phyloP scores from a whole-genome alignment of 2,329 filamentous ascomycete genomes.

The Leptographium galeiforme region DNA sequence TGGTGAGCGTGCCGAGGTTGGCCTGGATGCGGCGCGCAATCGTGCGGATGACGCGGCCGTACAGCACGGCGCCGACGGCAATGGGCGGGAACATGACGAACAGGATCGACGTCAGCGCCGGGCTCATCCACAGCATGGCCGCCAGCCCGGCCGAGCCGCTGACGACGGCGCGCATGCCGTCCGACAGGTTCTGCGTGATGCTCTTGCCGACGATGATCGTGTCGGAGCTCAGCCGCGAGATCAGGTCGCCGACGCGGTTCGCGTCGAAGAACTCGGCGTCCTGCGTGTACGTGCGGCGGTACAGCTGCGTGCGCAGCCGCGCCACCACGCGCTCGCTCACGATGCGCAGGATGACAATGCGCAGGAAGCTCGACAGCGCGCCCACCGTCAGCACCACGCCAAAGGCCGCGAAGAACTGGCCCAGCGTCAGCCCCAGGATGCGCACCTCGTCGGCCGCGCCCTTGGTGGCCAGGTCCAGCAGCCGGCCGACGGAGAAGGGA shows the following conservation, averaged over 20 bases:
- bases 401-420: slow-evolving; percentile 78
- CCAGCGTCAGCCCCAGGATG: slow-evolving; percentile 72
- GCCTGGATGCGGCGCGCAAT: slow-evolving; percentile 87
- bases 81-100: slow-evolving; percentile 82
- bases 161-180: slow-evolving; percentile 82
- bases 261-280: slow-evolving; percentile 99
- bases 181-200: slow-evolving; percentile 93
- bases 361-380: slow-evolving; percentile 81
- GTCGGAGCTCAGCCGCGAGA: slow-evolving; percentile 88
- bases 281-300: slow-evolving; percentile 85
- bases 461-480: slow-evolving; percentile 81
- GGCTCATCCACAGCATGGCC: slow-evolving; percentile 91
- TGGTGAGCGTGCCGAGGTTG: slow-evolving; percentile 82
- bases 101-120: slow-evolving; percentile 78
- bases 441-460: slow-evolving; percentile 49
- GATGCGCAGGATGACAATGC: slow-evolving; percentile 84
- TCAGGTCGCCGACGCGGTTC: slow-evolving; percentile 89
- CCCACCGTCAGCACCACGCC: slow-evolving; percentile 66
- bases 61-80: slow-evolving; percentile 80
- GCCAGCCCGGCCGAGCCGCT: slow-evolving; percentile 80
- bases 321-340: slow-evolving; percentile 92
- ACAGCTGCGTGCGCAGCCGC: slow-evolving; percentile 76
- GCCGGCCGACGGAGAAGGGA: slow-evolving; percentile 91
- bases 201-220: slow-evolving; percentile 97
- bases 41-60: slow-evolving; percentile 77